Base-by-base conservation (phyloP, 108 stramenopile species). In the Nitzschia sp. region DNA sequence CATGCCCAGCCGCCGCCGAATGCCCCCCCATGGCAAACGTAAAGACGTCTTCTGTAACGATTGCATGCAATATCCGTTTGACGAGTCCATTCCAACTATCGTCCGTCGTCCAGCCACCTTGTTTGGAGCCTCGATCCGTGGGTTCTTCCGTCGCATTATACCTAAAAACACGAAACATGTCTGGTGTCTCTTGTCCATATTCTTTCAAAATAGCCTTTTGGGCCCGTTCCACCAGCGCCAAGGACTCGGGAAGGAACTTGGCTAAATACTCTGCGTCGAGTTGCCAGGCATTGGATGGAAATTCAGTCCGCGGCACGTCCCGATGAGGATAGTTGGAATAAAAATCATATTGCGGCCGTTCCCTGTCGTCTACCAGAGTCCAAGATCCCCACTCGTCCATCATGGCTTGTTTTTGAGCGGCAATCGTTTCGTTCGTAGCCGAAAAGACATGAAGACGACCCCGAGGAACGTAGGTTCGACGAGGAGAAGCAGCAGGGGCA, bases 11-110 rank as follows among this genome's bases (percentile, higher is more conserved):
- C 23, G 85, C 79, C 2, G 85, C 67, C 13, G 82, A 80, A 71
- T 86, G 82, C 24, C 85, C 84, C 29, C 75, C 83, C 63, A 93
- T 56, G 0, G 85, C 84, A 36, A 87, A 59, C 1, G 79, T 85
- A 64, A 90, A 90, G n/a, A 57, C 60, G 58, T 74, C 79, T 63
- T 83, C 79, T 33, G 89, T 86, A 82, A 90, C 76, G 54, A 90
- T 75, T 19, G 89, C 73, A 79, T 90, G 89, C 2, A 85, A 47
- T 13, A 90, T 56, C 63, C 89, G 46, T 18, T 82, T 80, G 59
- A 75, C 58, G 49, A 89, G 61, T 11, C 85, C 88, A 29, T 82
- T 56, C 55, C 81, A 79, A 19, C 78, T 79, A 17, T 70, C 70
- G 18, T 49, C 21, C 18, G 88, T 89, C 15, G 85, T 82, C 83